phyloP scores from a whole-genome alignment of 1,139 yeast genomes.

The Taiozyma sp. region DNA sequence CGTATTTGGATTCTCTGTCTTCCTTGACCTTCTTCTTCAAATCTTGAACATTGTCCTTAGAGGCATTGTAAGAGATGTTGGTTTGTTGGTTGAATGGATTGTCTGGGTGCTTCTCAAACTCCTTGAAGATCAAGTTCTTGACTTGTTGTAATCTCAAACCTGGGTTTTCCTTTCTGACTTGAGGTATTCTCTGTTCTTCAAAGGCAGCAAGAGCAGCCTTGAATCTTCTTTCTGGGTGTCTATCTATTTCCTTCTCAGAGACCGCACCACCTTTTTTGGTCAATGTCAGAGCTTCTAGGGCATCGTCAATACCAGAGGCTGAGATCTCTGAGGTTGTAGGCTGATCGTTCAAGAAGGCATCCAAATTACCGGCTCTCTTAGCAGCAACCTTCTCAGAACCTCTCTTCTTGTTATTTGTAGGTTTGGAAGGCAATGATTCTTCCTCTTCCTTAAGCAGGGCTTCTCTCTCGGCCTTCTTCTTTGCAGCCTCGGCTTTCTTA shows the following conservation, averaged over 20 bases:
- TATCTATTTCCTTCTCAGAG: slow-evolving; percentile 61
- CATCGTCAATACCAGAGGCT: slow-evolving; percentile 76
- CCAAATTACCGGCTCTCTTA: slow-evolving; percentile 59
- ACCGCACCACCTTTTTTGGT: slow-evolving; percentile 53
- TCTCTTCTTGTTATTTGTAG: slow-evolving; percentile 50
- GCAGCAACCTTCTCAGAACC: slow-evolving; percentile 72
- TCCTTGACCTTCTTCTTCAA: slow-evolving; percentile 49
- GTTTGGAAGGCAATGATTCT: slow-evolving; percentile 55
- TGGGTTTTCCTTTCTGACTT: slow-evolving; percentile 69
- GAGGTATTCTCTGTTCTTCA: slow-evolving; percentile 72
- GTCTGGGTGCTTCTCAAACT: slow-evolving; percentile 75
- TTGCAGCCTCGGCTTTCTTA: slow-evolving; percentile 59
- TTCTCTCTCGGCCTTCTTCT: slow-evolving; percentile 63
- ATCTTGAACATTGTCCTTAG: slow-evolving; percentile 45
- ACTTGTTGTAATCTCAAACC: slow-evolving; percentile 78
- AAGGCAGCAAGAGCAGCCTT: slow-evolving; percentile 75
- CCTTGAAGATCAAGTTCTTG: slow-evolving; percentile 71
- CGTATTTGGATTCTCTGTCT: slow-evolving; percentile 35
- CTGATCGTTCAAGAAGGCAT: slow-evolving; percentile 47
- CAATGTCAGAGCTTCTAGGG: slow-evolving; percentile 72
- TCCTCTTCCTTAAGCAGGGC: slow-evolving; percentile 60
- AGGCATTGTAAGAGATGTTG: slow-evolving; percentile 59
- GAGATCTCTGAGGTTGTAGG: slow-evolving; percentile 44
- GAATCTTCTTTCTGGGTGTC: slow-evolving; percentile 87
- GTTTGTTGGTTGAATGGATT: slow-evolving; percentile 81